Conservation (phyloP, 345 rosid genomes). For the Adansonia digitata region DNA sequence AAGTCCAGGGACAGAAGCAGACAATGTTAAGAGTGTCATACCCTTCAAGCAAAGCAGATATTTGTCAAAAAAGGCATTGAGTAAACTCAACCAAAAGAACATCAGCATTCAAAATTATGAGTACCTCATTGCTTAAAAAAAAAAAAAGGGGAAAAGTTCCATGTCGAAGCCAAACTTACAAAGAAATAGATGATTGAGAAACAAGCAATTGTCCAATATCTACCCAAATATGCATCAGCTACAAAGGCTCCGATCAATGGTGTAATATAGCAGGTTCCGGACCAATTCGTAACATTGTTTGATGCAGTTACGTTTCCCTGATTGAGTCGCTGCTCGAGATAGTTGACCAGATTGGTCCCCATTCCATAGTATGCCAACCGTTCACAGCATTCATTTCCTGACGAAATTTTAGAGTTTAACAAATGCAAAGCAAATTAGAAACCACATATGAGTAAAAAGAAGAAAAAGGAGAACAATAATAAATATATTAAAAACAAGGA, state of each 20-base stretch:
- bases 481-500: neutral
- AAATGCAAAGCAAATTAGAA: neutral
- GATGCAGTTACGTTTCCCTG: constrained; percentile 77
- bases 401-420: neutral
- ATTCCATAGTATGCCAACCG: constrained; percentile 99
- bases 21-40: constrained; percentile 78
- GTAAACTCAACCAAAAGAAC: neutral
- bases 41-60: constrained; percentile 43
- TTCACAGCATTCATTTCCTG: constrained; percentile 86
- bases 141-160: neutral
- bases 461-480: neutral
- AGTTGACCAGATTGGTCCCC: constrained; percentile 92
- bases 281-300: constrained; percentile 85
- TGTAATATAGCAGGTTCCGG: constrained; percentile 86
- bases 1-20: constrained; percentile 72
- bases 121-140: neutral
- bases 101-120: neutral
- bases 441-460: neutral
- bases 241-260: constrained; percentile 89
- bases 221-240: constrained; percentile 90
- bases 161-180: constrained; percentile 46
- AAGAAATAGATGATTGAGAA: constrained; percentile 67
- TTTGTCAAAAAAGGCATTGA: neutral
- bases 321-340: constrained; percentile 54
- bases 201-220: constrained; percentile 79